These are phyloP conservation scores for Volvariella surrecta DNA, from an alignment of 1,284 basidiomycete genomes.

Conservation along the genomic window DNA sequence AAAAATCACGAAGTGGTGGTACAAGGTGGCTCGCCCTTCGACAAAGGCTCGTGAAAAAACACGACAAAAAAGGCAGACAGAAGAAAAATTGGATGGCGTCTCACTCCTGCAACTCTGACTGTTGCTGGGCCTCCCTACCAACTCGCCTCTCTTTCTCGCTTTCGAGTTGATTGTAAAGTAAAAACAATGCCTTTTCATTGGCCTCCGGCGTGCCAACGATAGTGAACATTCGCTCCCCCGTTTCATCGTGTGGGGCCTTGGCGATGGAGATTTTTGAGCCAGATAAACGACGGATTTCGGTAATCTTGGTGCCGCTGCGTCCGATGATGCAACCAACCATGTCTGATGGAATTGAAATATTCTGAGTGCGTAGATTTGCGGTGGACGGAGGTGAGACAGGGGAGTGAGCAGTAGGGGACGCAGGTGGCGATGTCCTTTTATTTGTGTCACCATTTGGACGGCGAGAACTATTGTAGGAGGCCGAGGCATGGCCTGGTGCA, in stretches of 20 bases:
- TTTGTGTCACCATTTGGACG: slow-evolving; percentile 48
- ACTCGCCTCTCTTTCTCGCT: slow-evolving; percentile 92
- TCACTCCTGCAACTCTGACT: slow-evolving; percentile 49
- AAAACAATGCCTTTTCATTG: slow-evolving; percentile 93
- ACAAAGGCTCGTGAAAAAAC: not conserved
- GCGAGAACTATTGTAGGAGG: slow-evolving; percentile 35
- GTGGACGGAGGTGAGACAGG: slow-evolving; percentile 43
- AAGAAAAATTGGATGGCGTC: slow-evolving; percentile 2
- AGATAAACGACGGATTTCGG: slow-evolving; percentile 94
- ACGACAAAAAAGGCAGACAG: not conserved
- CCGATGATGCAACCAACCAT: slow-evolving; percentile 99
- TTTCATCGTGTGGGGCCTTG: slow-evolving; percentile 97
- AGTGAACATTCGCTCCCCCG: slow-evolving; percentile 98
- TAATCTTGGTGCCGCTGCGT: slow-evolving; percentile 95
- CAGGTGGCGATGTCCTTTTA: slow-evolving; percentile 44
- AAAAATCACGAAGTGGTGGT: slow-evolving; percentile 9
- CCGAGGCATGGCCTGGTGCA: slow-evolving; percentile 31
- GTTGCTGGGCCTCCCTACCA: slow-evolving; percentile 64
- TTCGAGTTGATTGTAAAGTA: slow-evolving; percentile 95
- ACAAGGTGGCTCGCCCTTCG: not conserved
- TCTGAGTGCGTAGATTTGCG: slow-evolving; percentile 91
- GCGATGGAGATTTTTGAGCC: slow-evolving; percentile 98
- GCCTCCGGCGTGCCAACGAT: slow-evolving; percentile 95
- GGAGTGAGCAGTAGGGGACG: slow-evolving; percentile 44
- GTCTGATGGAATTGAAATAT: slow-evolving; percentile 97